Conservation (phyloP, 495 filamentous ascomycete species). For the Xylaria longipes region DNA sequence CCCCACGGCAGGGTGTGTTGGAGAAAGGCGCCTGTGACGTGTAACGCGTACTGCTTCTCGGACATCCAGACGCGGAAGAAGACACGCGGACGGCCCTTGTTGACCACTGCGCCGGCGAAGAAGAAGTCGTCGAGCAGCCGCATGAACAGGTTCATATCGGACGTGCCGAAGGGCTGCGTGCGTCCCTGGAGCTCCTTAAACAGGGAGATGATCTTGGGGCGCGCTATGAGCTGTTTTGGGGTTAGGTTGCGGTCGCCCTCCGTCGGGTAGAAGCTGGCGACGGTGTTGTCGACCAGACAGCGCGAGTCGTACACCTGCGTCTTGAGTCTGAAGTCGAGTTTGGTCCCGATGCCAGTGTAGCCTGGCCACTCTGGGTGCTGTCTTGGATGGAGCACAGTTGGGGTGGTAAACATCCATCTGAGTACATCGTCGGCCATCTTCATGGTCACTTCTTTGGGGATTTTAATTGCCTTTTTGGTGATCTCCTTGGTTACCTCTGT, state of each 20-base stretch:
- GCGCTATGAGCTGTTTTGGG: neutral
- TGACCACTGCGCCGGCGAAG: constrained; percentile 6
- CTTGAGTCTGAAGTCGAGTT: neutral
- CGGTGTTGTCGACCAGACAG: constrained; percentile 3
- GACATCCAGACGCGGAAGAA: neutral
- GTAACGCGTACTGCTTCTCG: neutral
- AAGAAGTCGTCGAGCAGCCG: constrained; percentile 9
- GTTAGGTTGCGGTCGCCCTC: neutral
- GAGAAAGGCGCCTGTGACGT: neutral
- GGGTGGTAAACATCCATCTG: neutral
- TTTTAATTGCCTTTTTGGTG: neutral
- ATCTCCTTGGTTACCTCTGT: neutral
- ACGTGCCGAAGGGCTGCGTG: neutral
- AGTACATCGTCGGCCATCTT: neutral
- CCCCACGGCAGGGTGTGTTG: neutral
- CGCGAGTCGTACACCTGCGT: neutral
- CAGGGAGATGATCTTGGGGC: neutral
- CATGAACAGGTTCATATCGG: neutral
- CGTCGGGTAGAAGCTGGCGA: neutral
- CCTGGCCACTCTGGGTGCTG: constrained; percentile 13
- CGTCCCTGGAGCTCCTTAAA: neutral
- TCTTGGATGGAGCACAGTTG: neutral
- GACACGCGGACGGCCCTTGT: neutral
- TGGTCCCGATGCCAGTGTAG: neutral
- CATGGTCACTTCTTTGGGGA: neutral